phyloP scores from a whole-genome alignment of 768 basidiomycete species.

The Tylopilus felleus region DNA sequence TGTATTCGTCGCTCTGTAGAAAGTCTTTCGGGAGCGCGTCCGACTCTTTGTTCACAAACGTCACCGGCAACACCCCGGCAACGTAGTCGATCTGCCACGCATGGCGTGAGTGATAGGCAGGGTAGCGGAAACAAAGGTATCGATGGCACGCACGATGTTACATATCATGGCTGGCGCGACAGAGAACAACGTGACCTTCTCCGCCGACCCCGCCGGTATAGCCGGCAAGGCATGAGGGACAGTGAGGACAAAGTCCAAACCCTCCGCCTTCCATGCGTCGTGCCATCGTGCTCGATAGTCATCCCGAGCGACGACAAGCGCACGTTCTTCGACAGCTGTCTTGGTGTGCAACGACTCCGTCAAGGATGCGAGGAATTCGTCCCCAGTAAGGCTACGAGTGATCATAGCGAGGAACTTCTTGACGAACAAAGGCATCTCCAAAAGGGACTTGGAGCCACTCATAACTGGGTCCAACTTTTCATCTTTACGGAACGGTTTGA shows the following conservation, averaged over 20 bases:
- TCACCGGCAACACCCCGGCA: conserved; percentile 60
- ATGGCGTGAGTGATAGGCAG: not conserved
- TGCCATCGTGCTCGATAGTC: conserved; percentile 27
- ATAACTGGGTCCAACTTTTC: conserved; percentile 35
- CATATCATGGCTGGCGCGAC: conserved; percentile 37
- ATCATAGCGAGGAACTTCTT: conserved; percentile 45
- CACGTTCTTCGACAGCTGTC: conserved; percentile 28
- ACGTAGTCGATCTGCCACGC: conserved; percentile 47
- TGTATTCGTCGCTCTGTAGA: conserved; percentile 19
- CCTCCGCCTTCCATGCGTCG: conserved; percentile 38
- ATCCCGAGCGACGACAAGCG: conserved; percentile 26
- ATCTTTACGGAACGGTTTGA: conserved; percentile 32
- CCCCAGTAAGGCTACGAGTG: conserved; percentile 29
- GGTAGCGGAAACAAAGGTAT: not conserved
- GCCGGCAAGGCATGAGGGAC: conserved; percentile 39
- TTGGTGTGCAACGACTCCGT: conserved; percentile 35
- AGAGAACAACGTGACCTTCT: conserved; percentile 34
- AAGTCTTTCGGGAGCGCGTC: conserved; percentile 40
- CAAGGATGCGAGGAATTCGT: conserved; percentile 28
- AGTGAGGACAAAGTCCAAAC: conserved; percentile 41
- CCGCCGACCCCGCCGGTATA: conserved; percentile 35
- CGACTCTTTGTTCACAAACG: conserved; percentile 42
- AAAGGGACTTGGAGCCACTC: conserved; percentile 18
- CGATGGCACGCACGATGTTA: conserved; percentile 38
- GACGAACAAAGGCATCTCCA: conserved; percentile 31